Conservation (phyloP, 148 eudicot species). For the Chenopodium album region DNA sequence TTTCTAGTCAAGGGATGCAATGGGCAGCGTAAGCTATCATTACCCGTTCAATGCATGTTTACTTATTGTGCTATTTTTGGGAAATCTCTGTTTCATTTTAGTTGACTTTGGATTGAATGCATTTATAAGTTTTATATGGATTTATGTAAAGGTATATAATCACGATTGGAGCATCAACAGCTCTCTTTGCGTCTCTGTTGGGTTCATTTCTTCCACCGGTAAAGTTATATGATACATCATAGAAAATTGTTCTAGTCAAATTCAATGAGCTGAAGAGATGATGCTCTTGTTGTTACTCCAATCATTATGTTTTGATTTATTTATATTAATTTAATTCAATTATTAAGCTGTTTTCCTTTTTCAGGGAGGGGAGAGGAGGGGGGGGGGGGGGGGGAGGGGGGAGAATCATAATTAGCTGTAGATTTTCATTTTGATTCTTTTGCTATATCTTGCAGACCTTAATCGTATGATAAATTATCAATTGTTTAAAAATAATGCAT, state of each 20-base stretch:
- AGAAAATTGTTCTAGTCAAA: not conserved
- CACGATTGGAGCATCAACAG: constrained; percentile 82
- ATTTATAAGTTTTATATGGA: constrained; percentile 18
- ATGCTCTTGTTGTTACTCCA: not conserved
- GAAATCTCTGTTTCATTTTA: not conserved
- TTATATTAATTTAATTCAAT: not conserved
- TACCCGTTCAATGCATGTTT: constrained; percentile 8
- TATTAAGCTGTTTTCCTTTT: too few relatives aligned
- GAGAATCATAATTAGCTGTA: not conserved
- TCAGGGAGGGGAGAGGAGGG: too few relatives aligned
- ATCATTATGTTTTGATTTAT: not conserved
- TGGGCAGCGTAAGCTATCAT: constrained; percentile 90
- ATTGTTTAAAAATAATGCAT: not conserved
- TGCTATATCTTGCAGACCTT: not conserved
- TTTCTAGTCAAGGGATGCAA: constrained; percentile 80
- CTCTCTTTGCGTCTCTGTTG: constrained; percentile 89
- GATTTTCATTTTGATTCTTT: not conserved
- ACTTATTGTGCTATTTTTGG: not conserved
- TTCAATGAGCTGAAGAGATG: not conserved
- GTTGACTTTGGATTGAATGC: not conserved
- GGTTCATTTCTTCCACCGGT: constrained; percentile 97
- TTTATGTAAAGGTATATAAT: constrained; percentile 61
- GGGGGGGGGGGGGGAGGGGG: too few relatives aligned
- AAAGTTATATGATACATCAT: constrained; percentile 13
- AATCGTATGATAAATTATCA: not conserved